Evolutionary conservation across 164 flowering plant genomes (phyloP), one percentile per base, ranked within the genome.

Genomic region (Magnolia changhungtana): DNA sequence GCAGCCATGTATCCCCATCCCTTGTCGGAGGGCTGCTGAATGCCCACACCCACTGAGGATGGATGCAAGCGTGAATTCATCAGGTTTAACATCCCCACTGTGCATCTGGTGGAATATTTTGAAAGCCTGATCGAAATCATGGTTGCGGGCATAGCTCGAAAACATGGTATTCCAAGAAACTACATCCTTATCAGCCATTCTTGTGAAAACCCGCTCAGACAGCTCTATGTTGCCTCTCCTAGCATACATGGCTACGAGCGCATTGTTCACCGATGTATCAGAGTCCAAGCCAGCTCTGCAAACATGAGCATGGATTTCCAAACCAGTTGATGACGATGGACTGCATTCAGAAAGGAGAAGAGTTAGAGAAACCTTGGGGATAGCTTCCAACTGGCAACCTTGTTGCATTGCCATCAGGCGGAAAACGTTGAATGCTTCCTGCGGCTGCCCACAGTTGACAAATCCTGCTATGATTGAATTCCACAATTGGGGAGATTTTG

Each of bases 131-230:
- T 73, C 78, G 50, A 76, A 79, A 73, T 81, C 77, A 67, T 72
- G 55, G 37, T 24, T 70, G 59, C 19, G 58, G 55, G 76, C 72
- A 81, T 58, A 69, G 37, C 73, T 69, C 3, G 79, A 70, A 64
- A 81, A 59, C 84, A 81, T 73, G 21, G 84, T 79, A 72, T 81
- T 81, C 84, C 81, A 81, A 51, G 84, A 79, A 76, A 81, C 24
- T 45, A 76, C 59, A 69, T 81, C 84, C 67, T 81, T 81, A 51
- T 70, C 79, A 21, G 65, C 65, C 50, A 50, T 79, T 52, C 55
- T 73, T 55, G 7, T 27, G 73, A 81, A 81, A 45, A 81, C 72
- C 74, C 67, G 55, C 52, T 76, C 68, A 14, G 81, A 74, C 37
- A 67, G 68, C 4, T 73, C 79, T 13, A 79, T 69, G 24, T 76